Evolutionary conservation across 805 yeast species (phyloP).

Genomic region (Candida schatavii): DNA sequence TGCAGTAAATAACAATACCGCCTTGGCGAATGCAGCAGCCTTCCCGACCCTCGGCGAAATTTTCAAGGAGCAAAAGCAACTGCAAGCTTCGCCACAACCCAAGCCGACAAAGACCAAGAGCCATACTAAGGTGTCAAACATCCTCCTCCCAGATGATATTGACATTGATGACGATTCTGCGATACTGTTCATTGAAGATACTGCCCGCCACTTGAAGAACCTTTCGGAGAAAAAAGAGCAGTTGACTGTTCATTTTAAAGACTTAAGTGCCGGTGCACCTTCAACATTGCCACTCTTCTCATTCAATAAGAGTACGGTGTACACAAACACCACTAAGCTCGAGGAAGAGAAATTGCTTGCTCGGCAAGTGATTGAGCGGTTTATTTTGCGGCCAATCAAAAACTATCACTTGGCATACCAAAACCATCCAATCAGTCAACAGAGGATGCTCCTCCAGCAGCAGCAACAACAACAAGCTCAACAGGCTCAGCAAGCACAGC

Average conservation of each 20-base stretch:
- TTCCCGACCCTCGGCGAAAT: conserved; percentile 59
- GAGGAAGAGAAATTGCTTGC: conserved; percentile 37
- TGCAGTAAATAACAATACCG: conserved; percentile 29
- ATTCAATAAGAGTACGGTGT: conserved; percentile 31
- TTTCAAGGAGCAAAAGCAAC: conserved; percentile 33
- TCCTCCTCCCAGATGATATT: conserved; percentile 46
- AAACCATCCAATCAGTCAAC: conserved; percentile 40
- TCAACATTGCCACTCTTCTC: conserved; percentile 47
- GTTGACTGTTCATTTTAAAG: conserved; percentile 36
- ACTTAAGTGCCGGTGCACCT: conserved; percentile 13
- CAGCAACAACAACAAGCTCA: conserved; percentile 27
- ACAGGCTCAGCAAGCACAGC: conserved; percentile 19
- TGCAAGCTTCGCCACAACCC: conserved; percentile 22
- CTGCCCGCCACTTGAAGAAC: conserved; percentile 39
- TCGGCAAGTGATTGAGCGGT: conserved; percentile 40
- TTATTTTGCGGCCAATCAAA: conserved; percentile 39
- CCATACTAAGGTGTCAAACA: conserved; percentile 25
- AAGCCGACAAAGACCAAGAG: conserved; percentile 26
- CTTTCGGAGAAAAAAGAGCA: conserved; percentile 35
- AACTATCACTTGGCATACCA: conserved; percentile 45
- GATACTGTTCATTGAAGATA: conserved; percentile 46
- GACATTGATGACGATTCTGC: conserved; percentile 47
- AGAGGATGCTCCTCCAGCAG: conserved; percentile 26
- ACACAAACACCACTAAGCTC: conserved; percentile 29
- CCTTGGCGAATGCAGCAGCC: conserved; percentile 48